Conservation (phyloP, 257 asterid species). For the Capsicum pubescens region DNA sequence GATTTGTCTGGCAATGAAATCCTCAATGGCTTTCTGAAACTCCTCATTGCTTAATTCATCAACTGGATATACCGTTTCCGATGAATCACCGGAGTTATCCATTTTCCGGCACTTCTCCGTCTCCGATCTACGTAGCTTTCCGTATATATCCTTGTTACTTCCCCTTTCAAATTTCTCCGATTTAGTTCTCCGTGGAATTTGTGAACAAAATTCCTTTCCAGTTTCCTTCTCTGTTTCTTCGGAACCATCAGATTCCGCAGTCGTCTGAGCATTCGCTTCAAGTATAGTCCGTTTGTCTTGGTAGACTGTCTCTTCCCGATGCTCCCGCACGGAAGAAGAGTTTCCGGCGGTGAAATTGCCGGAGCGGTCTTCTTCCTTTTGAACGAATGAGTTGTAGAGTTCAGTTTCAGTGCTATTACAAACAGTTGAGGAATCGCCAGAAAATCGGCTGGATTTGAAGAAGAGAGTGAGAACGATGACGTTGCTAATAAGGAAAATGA, state of each 20-base stretch:
- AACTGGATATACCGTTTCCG: constrained; percentile 43
- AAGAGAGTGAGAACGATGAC: constrained; percentile 66
- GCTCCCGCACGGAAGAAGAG: background rate
- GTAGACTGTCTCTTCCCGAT: constrained; percentile 40
- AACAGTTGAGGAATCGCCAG: constrained; percentile 23
- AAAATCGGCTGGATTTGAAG: constrained; percentile 53
- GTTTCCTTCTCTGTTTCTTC: background rate
- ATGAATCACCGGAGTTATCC: constrained; percentile 37
- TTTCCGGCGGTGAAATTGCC: background rate
- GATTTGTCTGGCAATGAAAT: constrained; percentile 75
- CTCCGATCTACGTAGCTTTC: constrained; percentile 62
- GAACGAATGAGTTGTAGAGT: constrained; percentile 36
- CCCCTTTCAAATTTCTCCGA: constrained; percentile 41
- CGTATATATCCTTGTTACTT: constrained; percentile 28
- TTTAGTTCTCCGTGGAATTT: constrained; percentile 33
- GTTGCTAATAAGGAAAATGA: constrained; percentile 64
- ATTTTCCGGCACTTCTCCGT: constrained; percentile 47
- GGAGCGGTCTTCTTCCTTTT: constrained; percentile 22
- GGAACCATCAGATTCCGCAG: background rate
- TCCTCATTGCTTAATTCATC: constrained; percentile 77
- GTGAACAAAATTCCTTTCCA: constrained; percentile 6
- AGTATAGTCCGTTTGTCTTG: constrained; percentile 57
- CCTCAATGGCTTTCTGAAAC: constrained; percentile 71
- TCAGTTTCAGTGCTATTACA: constrained; percentile 29
- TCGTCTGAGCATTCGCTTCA: constrained; percentile 32